These are phyloP conservation scores for Nadsonia commutata DNA, from an alignment of 1,139 yeast species.

Conservation along the genomic window DNA sequence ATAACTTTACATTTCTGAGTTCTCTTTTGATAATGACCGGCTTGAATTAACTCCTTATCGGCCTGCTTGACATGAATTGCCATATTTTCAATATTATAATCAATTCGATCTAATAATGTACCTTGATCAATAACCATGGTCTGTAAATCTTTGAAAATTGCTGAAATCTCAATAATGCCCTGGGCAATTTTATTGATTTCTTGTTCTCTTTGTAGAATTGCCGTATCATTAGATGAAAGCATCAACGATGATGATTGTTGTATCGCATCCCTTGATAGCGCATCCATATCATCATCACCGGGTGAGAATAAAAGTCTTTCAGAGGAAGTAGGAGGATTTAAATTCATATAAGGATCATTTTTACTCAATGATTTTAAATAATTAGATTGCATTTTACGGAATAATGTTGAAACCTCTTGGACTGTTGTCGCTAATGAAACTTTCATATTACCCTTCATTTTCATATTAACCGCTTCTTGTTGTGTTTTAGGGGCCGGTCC, in stretches of 20 bases:
- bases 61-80: conserved; percentile 64
- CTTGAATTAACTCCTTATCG: conserved; percentile 60
- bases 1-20: conserved; percentile 87
- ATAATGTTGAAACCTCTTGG: conserved; percentile 61
- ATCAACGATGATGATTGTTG: conserved; percentile 21
- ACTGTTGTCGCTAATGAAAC: conserved; percentile 74
- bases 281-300: conserved; percentile 25
- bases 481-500: conserved; percentile 9
- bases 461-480: conserved; percentile 33
- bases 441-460: conserved; percentile 66
- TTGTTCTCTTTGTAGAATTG: conserved; percentile 60
- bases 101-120: conserved; percentile 80
- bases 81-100: conserved; percentile 73
- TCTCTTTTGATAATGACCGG: conserved; percentile 69
- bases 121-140: conserved; percentile 91
- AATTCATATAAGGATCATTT: conserved; percentile 15
- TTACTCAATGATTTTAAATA: conserved; percentile 47
- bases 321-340: conserved; percentile 18
- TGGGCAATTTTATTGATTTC: conserved; percentile 86
- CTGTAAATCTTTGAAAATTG: conserved; percentile 88
- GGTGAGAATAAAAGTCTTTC: conserved; percentile 1
- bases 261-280: conserved; percentile 29
- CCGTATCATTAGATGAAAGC: conserved; percentile 16
- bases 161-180: conserved; percentile 85
- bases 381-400: conserved; percentile 76